A percentile compares a stretch with the other conserved stretches of the same genome.
Evolutionary conservation across 2,329 filamentous ascomycete genomes (phyloP).

Genomic region (Fusarium sp.): DNA sequence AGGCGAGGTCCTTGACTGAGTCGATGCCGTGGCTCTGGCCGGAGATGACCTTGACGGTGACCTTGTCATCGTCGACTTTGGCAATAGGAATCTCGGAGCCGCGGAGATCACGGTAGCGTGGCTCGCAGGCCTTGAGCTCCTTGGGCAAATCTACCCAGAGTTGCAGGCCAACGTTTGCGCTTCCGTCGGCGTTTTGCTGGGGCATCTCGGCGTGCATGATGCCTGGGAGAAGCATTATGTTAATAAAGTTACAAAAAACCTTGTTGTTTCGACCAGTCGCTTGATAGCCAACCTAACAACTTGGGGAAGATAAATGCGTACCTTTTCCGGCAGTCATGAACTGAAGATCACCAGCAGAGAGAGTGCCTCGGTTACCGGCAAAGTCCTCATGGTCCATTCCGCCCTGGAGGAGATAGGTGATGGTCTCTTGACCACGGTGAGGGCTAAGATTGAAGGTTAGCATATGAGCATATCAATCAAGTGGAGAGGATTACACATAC

Average conservation of each 20-base stretch:
- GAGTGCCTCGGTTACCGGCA: constrained; percentile 85
- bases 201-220: constrained; percentile 99
- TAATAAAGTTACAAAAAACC: neutral
- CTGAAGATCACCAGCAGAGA: constrained; percentile 89
- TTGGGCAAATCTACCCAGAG: constrained; percentile 94
- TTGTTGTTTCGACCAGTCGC: neutral
- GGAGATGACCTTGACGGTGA: constrained; percentile 90
- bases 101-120: constrained; percentile 88
- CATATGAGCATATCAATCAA: neutral
- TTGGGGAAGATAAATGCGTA: neutral
- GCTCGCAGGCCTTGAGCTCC: constrained; percentile 88
- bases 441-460: constrained; percentile 53
- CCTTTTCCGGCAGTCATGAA: constrained; percentile 92
- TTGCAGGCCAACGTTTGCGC: constrained; percentile 88
- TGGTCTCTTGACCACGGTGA: constrained; percentile 86
- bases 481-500: constrained; percentile 45
- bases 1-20: constrained; percentile 89
- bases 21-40: constrained; percentile 88
- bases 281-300: neutral
- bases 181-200: constrained; percentile 80
- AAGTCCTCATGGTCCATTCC: constrained; percentile 95
- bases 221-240: constrained; percentile 61
- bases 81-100: constrained; percentile 84
- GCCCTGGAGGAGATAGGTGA: constrained; percentile 90
- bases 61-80: constrained; percentile 79